Conservation (phyloP, 129 eudicot species). For the Tanacetum coccineum region DNA sequence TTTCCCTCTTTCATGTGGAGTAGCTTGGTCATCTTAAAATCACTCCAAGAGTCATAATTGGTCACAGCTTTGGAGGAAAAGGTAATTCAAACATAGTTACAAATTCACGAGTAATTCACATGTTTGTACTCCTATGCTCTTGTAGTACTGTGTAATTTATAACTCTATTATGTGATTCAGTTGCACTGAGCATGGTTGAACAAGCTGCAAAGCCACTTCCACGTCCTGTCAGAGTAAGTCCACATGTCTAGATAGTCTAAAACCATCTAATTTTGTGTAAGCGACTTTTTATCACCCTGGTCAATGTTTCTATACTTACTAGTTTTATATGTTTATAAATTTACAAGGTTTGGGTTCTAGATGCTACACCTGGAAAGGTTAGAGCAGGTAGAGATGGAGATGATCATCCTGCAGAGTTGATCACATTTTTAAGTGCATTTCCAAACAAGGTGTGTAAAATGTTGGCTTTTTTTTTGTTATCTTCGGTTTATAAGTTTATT, state of each 20-base stretch:
- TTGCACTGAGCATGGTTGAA: constrained; percentile 97
- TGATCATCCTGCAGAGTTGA: constrained; percentile 93
- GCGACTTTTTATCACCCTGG: neutral
- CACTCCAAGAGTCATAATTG: constrained; percentile 87
- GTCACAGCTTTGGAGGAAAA: constrained; percentile 99
- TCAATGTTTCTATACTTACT: neutral
- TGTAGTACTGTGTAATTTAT: constrained; percentile 2
- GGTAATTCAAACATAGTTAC: constrained; percentile 37
- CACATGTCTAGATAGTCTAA: constrained; percentile 6
- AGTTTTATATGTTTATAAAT: constrained; percentile 2
- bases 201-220: constrained; percentile 97
- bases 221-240: constrained; percentile 84
- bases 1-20: constrained; percentile 26
- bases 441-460: constrained; percentile 52
- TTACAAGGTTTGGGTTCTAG: constrained; percentile 84
- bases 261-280: constrained; percentile 3
- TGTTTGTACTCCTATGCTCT: neutral
- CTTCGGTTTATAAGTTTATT: neutral
- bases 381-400: constrained; percentile 92
- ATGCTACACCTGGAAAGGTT: constrained; percentile 98
- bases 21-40: constrained; percentile 81
- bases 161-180: constrained; percentile 39
- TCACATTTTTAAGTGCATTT: constrained; percentile 57
- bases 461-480: neutral
- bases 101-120: constrained; percentile 13